Conservation (phyloP, 2,329 filamentous ascomycete genomes). For the Sordariomycetes sp. region DNA sequence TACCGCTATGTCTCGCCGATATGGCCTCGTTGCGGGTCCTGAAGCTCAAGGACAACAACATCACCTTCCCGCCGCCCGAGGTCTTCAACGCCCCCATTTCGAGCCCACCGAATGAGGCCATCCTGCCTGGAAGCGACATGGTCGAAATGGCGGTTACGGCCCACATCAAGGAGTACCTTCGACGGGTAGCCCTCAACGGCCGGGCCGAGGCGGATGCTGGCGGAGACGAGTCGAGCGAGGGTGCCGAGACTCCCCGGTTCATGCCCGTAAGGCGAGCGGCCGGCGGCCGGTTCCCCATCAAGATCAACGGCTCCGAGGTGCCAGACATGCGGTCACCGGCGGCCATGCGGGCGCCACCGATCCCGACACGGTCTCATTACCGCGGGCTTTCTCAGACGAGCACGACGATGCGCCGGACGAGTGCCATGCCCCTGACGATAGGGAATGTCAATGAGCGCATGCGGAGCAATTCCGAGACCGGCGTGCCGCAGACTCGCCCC, state of each 20-base stretch:
- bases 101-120: slow-evolving; percentile 44
- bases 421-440: slow-evolving; percentile 60
- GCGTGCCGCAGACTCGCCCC: slow-evolving; percentile 32
- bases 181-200: slow-evolving; percentile 38
- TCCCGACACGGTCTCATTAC: slow-evolving; percentile 73
- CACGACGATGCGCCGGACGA: slow-evolving; percentile 53
- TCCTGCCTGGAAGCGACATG: slow-evolving; percentile 48
- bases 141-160: slow-evolving; percentile 49
- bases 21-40: slow-evolving; percentile 84
- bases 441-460: slow-evolving; percentile 58
- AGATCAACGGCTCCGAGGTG: slow-evolving; percentile 63
- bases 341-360: slow-evolving; percentile 53
- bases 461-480: slow-evolving; percentile 54
- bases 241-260: slow-evolving; percentile 68
- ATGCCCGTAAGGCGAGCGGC: slow-evolving; percentile 47
- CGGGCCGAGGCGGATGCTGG: slow-evolving; percentile 42
- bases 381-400: slow-evolving; percentile 63
- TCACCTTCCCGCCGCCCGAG: slow-evolving; percentile 67
- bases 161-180: slow-evolving; percentile 51
- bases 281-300: slow-evolving; percentile 57
- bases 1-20: slow-evolving; percentile 76
- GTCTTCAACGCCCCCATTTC: slow-evolving; percentile 36
- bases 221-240: slow-evolving; percentile 58
- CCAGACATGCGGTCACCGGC: slow-evolving; percentile 59
- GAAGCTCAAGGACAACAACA: slow-evolving; percentile 80